Percentiles rank a stretch among this genome's conserved stretches.
phyloP scores from a whole-genome alignment of 257 asterid species.

The Solanum medicagineum region DNA sequence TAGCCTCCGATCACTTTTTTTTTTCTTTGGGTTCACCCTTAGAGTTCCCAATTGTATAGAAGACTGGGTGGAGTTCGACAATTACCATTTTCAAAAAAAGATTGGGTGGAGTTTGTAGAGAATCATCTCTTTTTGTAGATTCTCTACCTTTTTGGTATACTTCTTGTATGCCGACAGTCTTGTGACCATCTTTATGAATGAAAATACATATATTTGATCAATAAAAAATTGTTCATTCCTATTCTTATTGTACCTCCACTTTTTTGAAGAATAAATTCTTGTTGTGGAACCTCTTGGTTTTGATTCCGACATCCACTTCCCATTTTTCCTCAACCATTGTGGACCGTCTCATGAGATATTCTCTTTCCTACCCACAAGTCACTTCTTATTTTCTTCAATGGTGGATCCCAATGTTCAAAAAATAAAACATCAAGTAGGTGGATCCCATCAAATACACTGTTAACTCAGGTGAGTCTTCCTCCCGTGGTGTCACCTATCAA shows the following conservation, averaged over 20 bases:
- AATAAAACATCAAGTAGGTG: background rate
- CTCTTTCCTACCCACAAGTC: background rate
- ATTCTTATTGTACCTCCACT: background rate
- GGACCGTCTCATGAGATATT: background rate
- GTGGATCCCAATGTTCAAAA: background rate
- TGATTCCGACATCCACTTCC: background rate
- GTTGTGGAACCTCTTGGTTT: background rate
- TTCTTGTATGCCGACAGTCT: no score
- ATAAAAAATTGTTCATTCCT: background rate
- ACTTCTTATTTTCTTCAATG: background rate
- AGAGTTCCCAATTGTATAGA: no score
- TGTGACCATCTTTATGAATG: no score
- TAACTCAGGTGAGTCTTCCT: background rate
- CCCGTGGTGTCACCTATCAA: background rate
- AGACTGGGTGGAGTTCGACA: no score
- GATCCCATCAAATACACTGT: background rate
- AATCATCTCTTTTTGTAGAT: no score
- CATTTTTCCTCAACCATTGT: background rate
- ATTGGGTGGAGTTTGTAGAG: no score
- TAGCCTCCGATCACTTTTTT: no score
- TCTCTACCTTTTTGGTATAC: no score
- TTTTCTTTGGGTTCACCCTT: no score
- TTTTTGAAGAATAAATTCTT: background rate
- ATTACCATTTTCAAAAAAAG: no score
- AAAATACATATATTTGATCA: no score